Evolutionary conservation across 768 basidiomycete species (phyloP).

Genomic region (Russula compacta): DNA sequence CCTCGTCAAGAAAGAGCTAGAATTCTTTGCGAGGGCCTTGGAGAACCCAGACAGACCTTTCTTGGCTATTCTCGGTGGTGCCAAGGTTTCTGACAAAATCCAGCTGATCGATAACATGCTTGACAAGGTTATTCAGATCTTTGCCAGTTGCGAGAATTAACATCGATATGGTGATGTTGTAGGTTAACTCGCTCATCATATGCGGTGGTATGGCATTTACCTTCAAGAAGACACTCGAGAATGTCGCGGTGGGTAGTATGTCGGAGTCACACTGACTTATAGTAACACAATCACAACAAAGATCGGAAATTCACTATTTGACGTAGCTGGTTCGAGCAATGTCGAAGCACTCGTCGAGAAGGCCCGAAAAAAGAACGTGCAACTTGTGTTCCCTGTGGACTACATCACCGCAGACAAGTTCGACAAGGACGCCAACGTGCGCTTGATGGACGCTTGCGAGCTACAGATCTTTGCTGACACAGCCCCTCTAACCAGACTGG

Average conservation of each 20-base stretch:
- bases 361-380: constrained; percentile 85
- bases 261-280: constrained; percentile 6
- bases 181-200: constrained; percentile 94
- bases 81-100: constrained; percentile 99
- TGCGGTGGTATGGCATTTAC: constrained; percentile 99
- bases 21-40: constrained; percentile 96
- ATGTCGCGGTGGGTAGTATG: constrained; percentile 46
- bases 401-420: constrained; percentile 94
- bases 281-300: constrained; percentile 23
- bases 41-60: constrained; percentile 93
- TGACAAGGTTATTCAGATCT: constrained; percentile 60
- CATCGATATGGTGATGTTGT: neutral
- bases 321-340: constrained; percentile 80
- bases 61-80: constrained; percentile 96
- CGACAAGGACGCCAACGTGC: constrained; percentile 78
- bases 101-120: constrained; percentile 98
- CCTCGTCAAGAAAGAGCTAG: constrained; percentile 97
- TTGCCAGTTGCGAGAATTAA: neutral
- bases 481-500: constrained; percentile 41
- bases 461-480: neutral
- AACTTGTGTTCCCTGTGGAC: constrained; percentile 93
- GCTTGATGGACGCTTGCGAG: constrained; percentile 17
- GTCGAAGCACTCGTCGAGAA: constrained; percentile 79
- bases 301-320: constrained; percentile 96
- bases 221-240: constrained; percentile 90